A percentile compares a stretch with the other conserved stretches of the same genome.
These are phyloP conservation scores for Jamesozyma piceae DNA, from an alignment of 805 yeast species.

Conservation along the genomic window DNA sequence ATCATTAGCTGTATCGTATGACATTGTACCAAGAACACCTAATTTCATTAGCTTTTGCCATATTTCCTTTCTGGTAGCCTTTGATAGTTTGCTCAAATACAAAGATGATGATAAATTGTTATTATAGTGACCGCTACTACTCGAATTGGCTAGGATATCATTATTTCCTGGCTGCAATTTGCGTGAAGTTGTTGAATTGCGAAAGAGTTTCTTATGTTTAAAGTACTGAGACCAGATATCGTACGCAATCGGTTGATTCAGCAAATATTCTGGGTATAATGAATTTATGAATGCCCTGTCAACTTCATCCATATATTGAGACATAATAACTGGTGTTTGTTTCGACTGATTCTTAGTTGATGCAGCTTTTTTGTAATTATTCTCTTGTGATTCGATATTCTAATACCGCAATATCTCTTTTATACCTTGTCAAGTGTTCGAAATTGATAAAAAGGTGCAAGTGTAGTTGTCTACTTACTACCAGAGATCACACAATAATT, in stretches of 20 bases:
- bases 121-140: not conserved
- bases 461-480: too few relatives aligned
- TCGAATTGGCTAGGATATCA: not conserved
- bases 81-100: not conserved
- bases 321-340: slow-evolving; percentile 4
- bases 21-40: slow-evolving; percentile 28
- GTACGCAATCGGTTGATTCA: slow-evolving; percentile 28
- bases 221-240: slow-evolving; percentile 21
- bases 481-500: too few relatives aligned
- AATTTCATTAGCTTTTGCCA: slow-evolving; percentile 26
- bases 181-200: not conserved
- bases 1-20: slow-evolving; percentile 24
- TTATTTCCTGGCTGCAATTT: not conserved
- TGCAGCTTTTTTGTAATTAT: too few relatives aligned
- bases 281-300: slow-evolving; percentile 21
- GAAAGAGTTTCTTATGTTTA: slow-evolving; percentile 21
- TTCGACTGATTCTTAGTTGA: too few relatives aligned
- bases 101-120: not conserved
- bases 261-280: slow-evolving; percentile 24
- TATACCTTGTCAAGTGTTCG: too few relatives aligned
- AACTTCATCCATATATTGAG: slow-evolving; percentile 20
- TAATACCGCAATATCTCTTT: too few relatives aligned
- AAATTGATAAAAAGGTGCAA: too few relatives aligned
- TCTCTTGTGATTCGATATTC: too few relatives aligned
- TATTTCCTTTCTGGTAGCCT: slow-evolving; percentile 21